phyloP scores from a whole-genome alignment of 1,284 basidiomycete genomes.

The Cryptococcus sp. region DNA sequence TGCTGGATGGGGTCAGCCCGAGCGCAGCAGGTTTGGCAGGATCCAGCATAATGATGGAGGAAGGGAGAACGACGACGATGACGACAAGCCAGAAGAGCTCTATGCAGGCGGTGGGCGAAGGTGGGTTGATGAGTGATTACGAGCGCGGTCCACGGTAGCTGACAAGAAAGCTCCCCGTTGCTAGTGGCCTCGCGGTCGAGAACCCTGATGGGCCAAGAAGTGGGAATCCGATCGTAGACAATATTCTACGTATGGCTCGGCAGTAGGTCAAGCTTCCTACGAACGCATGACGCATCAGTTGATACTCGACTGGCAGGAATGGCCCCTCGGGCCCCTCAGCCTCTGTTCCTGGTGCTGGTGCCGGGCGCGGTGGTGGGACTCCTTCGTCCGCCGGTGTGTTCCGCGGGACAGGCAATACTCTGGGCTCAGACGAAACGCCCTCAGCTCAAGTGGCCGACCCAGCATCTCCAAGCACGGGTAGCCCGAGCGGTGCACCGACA shows the following conservation, averaged over 20 bases:
- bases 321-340: constrained; percentile 54
- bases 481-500: neutral
- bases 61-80: constrained; percentile 17
- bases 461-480: constrained; percentile 55
- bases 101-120: constrained; percentile 81
- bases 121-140: constrained; percentile 49
- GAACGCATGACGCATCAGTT: neutral
- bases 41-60: constrained; percentile 27
- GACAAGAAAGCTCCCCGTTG: neutral
- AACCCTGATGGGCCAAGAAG: constrained; percentile 65
- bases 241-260: constrained; percentile 78
- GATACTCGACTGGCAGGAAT: constrained; percentile 4
- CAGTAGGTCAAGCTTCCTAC: constrained; percentile 60
- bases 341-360: constrained; percentile 23
- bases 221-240: constrained; percentile 63
- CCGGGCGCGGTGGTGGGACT: constrained; percentile 12
- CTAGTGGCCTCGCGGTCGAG: constrained; percentile 84
- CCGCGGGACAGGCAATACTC: constrained; percentile 71
- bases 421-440: constrained; percentile 83
- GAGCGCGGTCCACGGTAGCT: too few relatives aligned
- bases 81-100: constrained; percentile 47
- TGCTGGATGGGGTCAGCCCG: constrained; percentile 41
- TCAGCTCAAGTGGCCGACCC: constrained; percentile 68
- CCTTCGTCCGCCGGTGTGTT: constrained; percentile 54
- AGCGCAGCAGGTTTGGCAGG: constrained; percentile 26